Percentiles rank a stretch among this genome's conserved stretches.
Conservation (phyloP, 2,329 filamentous ascomycete genomes). For the Diplodia seriata region DNA sequence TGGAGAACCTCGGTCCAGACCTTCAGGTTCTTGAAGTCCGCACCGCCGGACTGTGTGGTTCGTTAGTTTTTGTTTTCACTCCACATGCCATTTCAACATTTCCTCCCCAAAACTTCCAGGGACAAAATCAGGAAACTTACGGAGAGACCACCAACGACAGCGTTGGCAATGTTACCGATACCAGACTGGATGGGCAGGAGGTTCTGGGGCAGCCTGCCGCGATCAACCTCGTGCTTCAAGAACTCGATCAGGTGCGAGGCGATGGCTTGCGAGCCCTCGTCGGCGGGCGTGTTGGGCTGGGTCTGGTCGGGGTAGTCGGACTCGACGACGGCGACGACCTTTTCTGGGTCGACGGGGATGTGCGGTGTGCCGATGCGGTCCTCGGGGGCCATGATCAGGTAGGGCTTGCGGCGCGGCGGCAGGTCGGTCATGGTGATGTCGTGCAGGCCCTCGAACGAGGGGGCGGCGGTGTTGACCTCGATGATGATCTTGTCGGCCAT, state of each 20-base stretch:
- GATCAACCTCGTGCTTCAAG: constrained; percentile 82
- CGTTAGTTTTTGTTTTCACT: constrained; percentile 20
- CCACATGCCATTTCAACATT: not conserved
- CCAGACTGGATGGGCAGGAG: constrained; percentile 84
- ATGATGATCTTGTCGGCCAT: constrained; percentile 95
- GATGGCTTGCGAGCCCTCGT: constrained; percentile 73
- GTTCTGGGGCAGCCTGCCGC: constrained; percentile 76
- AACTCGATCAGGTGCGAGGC: constrained; percentile 82
- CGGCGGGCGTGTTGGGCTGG: constrained; percentile 75
- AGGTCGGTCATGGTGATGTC: constrained; percentile 90
- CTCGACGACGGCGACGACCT: constrained; percentile 84
- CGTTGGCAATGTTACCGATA: constrained; percentile 93
- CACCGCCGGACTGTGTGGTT: constrained; percentile 59
- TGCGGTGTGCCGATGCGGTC: constrained; percentile 84
- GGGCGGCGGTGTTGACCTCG: constrained; percentile 86
- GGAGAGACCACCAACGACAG: constrained; percentile 82
- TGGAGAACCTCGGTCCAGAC: constrained; percentile 95
- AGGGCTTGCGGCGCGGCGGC: constrained; percentile 81
- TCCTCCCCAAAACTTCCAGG: not conserved
- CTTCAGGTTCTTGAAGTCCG: constrained; percentile 85
- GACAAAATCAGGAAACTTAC: constrained; percentile 36
- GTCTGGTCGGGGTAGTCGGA: constrained; percentile 83
- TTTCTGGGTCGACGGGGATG: constrained; percentile 83
- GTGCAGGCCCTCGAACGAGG: constrained; percentile 85
- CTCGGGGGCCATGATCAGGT: constrained; percentile 83